Conservation (phyloP, 1,284 basidiomycete species). For the Fistulinella cinereoalba region DNA sequence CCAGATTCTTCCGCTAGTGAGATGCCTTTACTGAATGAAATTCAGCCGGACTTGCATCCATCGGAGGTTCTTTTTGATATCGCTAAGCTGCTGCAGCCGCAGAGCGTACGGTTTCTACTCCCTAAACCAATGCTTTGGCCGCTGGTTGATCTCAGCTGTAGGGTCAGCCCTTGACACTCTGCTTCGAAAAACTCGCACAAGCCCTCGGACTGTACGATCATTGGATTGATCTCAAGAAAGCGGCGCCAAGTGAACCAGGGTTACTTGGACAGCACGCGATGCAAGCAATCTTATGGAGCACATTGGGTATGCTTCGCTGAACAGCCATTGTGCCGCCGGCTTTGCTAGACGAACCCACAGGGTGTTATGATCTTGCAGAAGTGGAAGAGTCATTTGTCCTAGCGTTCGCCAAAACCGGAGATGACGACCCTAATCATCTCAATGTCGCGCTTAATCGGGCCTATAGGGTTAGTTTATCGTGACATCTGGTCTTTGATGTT, state of each 20-base stretch:
- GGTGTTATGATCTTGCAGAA: constrained; percentile 61
- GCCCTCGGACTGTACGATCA: constrained; percentile 68
- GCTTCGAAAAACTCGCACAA: constrained; percentile 66
- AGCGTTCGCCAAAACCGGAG: constrained; percentile 57
- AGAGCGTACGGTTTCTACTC: constrained; percentile 24
- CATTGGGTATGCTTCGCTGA: constrained; percentile 47
- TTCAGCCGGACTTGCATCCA: constrained; percentile 75
- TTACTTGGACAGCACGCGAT: constrained; percentile 71
- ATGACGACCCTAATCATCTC: constrained; percentile 59
- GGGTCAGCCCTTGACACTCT: constrained; percentile 70
- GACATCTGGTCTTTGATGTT: constrained; percentile 4
- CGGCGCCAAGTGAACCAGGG: constrained; percentile 50
- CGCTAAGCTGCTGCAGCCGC: constrained; percentile 33
- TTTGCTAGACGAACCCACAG: constrained; percentile 36
- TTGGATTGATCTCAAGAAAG: constrained; percentile 58
- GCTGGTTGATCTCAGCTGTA: constrained; percentile 32
- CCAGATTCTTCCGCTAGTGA: constrained; percentile 35
- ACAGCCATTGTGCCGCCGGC: not conserved
- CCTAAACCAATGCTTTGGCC: not conserved
- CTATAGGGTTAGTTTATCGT: constrained; percentile 48
- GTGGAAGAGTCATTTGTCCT: constrained; percentile 69
- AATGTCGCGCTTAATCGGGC: constrained; percentile 61
- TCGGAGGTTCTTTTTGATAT: constrained; percentile 69
- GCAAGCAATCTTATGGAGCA: constrained; percentile 68
- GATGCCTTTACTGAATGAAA: constrained; percentile 60